phyloP scores from a whole-genome alignment of 352 stramenopile species.

The Blastocystis sp. region DNA sequence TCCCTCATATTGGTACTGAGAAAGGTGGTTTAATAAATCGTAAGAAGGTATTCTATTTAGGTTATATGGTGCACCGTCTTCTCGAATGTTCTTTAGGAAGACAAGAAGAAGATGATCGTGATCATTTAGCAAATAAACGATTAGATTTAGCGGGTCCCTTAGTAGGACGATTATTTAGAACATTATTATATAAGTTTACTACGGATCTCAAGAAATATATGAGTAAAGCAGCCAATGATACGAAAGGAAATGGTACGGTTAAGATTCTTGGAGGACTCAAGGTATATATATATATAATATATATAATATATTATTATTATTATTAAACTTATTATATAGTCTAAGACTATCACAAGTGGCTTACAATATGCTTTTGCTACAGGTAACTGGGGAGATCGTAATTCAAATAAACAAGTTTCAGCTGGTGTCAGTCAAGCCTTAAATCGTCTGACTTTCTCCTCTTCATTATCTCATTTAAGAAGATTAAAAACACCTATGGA shows the following conservation, averaged over 20 bases:
- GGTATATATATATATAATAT: not conserved
- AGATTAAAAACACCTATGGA: conserved; percentile 94
- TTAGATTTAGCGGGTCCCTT: conserved; percentile 91
- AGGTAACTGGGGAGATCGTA: conserved; percentile 91
- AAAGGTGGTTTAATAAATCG: conserved; percentile 59
- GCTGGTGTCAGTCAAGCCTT: conserved; percentile 96
- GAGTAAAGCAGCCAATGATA: conserved; percentile 39
- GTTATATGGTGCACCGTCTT: conserved; percentile 96
- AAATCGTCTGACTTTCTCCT: conserved; percentile 94
- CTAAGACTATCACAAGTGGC: conserved; percentile 85
- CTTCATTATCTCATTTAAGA: conserved; percentile 86
- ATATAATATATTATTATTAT: too few relatives aligned
- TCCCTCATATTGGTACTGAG: conserved; percentile 92
- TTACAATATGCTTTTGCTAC: conserved; percentile 95
- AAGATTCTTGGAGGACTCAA: conserved; percentile 17
- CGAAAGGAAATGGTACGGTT: conserved; percentile 4
- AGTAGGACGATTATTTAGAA: conserved; percentile 82
- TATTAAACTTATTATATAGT: conserved; percentile 42
- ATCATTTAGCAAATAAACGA: conserved; percentile 99
- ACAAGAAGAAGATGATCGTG: conserved; percentile 88
- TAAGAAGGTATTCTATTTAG: conserved; percentile 86
- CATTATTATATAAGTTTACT: conserved; percentile 92
- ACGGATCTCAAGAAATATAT: conserved; percentile 67
- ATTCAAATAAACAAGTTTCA: conserved; percentile 61
- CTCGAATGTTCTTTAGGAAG: conserved; percentile 90